Conservation (phyloP, 768 basidiomycete species). For the Boletus barrowsii region DNA sequence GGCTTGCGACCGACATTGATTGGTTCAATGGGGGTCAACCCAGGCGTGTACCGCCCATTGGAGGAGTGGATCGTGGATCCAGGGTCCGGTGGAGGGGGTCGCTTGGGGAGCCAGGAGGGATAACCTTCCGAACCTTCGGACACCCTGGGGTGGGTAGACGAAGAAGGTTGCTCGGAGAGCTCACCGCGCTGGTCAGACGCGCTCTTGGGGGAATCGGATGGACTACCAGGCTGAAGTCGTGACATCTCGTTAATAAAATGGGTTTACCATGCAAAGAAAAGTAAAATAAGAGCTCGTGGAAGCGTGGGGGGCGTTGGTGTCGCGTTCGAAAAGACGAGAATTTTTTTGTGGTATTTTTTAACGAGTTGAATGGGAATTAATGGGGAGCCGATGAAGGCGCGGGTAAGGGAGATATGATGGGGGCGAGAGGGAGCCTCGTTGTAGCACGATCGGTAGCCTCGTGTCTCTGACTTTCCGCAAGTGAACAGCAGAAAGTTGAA, state of each 20-base stretch:
- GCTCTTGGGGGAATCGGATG: slow-evolving; percentile 32
- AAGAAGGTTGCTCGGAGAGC: slow-evolving; percentile 34
- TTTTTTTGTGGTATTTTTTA: slow-evolving; percentile 17
- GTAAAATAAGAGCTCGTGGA: slow-evolving; percentile 30
- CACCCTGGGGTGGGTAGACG: slow-evolving; percentile 31
- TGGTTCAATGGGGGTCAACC: slow-evolving; percentile 30
- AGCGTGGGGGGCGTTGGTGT: slow-evolving; percentile 28
- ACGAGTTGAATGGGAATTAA: slow-evolving; percentile 17
- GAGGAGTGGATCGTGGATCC: slow-evolving; percentile 66
- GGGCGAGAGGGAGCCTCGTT: slow-evolving; percentile 41
- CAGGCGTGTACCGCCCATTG: slow-evolving; percentile 37
- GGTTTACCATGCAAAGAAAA: slow-evolving; percentile 29
- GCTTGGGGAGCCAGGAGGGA: slow-evolving; percentile 79
- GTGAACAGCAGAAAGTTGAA: slow-evolving; percentile 28
- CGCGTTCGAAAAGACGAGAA: slow-evolving; percentile 29
- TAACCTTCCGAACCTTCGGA: slow-evolving; percentile 63
- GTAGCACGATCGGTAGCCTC: slow-evolving; percentile 43
- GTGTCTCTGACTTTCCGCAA: slow-evolving; percentile 46
- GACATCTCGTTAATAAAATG: slow-evolving; percentile 36
- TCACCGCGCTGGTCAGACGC: slow-evolving; percentile 29
- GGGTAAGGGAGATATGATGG: slow-evolving; percentile 20
- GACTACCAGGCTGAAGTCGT: slow-evolving; percentile 31
- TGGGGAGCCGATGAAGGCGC: slow-evolving; percentile 11
- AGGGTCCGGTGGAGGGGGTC: slow-evolving; percentile 75
- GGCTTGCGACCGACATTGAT: slow-evolving; percentile 63